phyloP scores from a whole-genome alignment of 139 green algal genomes.

The Desmodesmus armatus region DNA sequence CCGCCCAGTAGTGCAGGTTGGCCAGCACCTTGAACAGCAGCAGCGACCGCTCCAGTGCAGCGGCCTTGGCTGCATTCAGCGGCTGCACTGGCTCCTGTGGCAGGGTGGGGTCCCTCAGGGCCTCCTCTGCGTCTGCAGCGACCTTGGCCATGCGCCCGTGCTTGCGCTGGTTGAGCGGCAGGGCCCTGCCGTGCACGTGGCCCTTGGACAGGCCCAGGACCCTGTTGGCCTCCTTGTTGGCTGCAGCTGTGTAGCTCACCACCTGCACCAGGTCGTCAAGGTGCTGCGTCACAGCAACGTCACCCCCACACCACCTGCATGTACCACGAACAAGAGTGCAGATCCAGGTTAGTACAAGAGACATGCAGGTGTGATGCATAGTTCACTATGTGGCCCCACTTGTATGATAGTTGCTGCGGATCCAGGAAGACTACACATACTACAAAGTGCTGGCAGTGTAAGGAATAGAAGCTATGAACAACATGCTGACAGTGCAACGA shows the following conservation, averaged over 20 bases:
- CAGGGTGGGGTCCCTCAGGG: not conserved
- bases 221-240: slow-evolving; percentile 28
- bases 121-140: not conserved
- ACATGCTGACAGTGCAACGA: not conserved
- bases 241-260: slow-evolving; percentile 29
- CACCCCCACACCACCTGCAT: slow-evolving; percentile 35
- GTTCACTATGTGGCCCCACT: no score
- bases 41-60: slow-evolving; percentile 24
- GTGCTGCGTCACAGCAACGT: slow-evolving; percentile 34
- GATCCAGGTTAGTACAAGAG: not conserved
- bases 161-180: not conserved
- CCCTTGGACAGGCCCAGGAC: slow-evolving; percentile 27
- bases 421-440: no score
- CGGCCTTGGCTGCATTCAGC: slow-evolving; percentile 15
- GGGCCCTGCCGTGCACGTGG: not conserved
- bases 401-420: no score
- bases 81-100: not conserved
- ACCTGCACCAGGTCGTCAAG: slow-evolving; percentile 12
- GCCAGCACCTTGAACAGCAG: slow-evolving; percentile 40
- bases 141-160: not conserved
- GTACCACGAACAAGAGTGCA: not conserved
- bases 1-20: slow-evolving; percentile 32
- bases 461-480: not conserved
- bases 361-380: not conserved
- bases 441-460: no score